Evolutionary conservation across 768 basidiomycete genomes (phyloP).

Genomic region (Pleurotus eryngii): DNA sequence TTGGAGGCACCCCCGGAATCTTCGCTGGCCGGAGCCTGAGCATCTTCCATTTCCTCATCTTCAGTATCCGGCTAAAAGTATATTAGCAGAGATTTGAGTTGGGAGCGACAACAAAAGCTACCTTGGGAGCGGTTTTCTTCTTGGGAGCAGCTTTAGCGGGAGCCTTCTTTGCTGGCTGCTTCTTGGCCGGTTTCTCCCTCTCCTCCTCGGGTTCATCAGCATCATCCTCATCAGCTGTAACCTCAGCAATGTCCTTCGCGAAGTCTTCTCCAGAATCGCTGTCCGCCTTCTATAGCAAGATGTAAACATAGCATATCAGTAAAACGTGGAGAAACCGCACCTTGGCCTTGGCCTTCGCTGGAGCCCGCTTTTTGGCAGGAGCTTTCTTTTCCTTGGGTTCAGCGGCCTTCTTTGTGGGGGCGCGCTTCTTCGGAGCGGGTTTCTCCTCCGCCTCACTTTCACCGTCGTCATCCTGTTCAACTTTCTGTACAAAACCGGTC

Average conservation of each 20-base stretch:
- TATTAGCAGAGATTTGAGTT: slow-evolving; percentile 28
- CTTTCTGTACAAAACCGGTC: slow-evolving; percentile 10
- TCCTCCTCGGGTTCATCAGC: slow-evolving; percentile 37
- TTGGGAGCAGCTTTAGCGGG: slow-evolving; percentile 26
- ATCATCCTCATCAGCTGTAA: slow-evolving; percentile 30
- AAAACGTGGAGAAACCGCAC: too few species aligned
- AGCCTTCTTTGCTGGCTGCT: slow-evolving; percentile 33
- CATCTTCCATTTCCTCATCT: slow-evolving; percentile 42
- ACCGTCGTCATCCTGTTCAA: slow-evolving; percentile 31
- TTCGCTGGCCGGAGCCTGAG: slow-evolving; percentile 40
- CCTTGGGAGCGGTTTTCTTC: slow-evolving; percentile 17
- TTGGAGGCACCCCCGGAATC: slow-evolving; percentile 49
- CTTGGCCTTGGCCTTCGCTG: slow-evolving; percentile 32
- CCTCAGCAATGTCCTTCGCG: slow-evolving; percentile 35
- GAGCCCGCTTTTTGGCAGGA: slow-evolving; percentile 36
- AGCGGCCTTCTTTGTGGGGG: slow-evolving; percentile 26
- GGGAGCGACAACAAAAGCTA: slow-evolving; percentile 17
- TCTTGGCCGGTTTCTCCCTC: slow-evolving; percentile 40
- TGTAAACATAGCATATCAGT: not conserved
- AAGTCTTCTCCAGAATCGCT: slow-evolving; percentile 45
- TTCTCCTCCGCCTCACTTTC: slow-evolving; percentile 25
- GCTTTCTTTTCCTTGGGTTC: slow-evolving; percentile 37
- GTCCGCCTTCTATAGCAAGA: slow-evolving; percentile 24
- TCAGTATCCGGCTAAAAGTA: slow-evolving; percentile 17
- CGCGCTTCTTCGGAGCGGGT: slow-evolving; percentile 33